phyloP scores from a whole-genome alignment of 2,329 filamentous ascomycete species.

The Epichloe elymi region DNA sequence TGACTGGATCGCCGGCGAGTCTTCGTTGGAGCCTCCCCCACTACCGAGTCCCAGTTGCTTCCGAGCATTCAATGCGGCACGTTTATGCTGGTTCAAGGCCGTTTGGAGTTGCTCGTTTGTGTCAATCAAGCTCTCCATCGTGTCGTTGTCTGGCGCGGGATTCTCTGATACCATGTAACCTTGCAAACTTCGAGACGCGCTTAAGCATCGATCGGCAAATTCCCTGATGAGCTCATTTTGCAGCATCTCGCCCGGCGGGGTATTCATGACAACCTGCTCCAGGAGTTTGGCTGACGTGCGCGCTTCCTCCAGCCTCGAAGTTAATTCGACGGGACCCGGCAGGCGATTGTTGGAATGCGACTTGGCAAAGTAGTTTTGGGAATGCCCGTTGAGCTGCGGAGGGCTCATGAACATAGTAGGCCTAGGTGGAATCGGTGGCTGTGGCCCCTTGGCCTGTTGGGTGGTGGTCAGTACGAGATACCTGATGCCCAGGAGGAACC shows the following conservation, averaged over 20 bases:
- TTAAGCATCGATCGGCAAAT: constrained; percentile 75
- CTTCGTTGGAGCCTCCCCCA: constrained; percentile 12
- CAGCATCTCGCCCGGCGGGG: constrained; percentile 61
- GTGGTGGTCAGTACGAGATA: neutral
- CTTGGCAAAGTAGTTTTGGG: constrained; percentile 45
- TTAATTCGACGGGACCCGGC: constrained; percentile 64
- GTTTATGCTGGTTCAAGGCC: constrained; percentile 72
- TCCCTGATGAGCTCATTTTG: constrained; percentile 83
- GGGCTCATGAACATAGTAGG: constrained; percentile 5
- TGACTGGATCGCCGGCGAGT: constrained; percentile 13
- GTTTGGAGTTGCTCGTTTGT: constrained; percentile 84
- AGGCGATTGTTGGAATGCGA: constrained; percentile 34
- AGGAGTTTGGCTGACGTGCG: constrained; percentile 81
- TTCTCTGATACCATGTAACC: constrained; percentile 70
- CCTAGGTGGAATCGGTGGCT: constrained; percentile 6
- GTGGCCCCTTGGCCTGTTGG: constrained; percentile 11
- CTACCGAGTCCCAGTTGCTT: constrained; percentile 35
- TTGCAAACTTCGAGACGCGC: constrained; percentile 71
- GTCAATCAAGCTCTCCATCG: constrained; percentile 85
- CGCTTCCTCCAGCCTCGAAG: constrained; percentile 77
- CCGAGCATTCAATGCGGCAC: constrained; percentile 54
- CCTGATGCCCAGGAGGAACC: neutral
- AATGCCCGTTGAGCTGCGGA: constrained; percentile 21
- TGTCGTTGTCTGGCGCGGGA: constrained; percentile 80
- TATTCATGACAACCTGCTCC: constrained; percentile 82